Base-by-base conservation (phyloP, 257 asterid species). In the Forsythia suspensa region DNA sequence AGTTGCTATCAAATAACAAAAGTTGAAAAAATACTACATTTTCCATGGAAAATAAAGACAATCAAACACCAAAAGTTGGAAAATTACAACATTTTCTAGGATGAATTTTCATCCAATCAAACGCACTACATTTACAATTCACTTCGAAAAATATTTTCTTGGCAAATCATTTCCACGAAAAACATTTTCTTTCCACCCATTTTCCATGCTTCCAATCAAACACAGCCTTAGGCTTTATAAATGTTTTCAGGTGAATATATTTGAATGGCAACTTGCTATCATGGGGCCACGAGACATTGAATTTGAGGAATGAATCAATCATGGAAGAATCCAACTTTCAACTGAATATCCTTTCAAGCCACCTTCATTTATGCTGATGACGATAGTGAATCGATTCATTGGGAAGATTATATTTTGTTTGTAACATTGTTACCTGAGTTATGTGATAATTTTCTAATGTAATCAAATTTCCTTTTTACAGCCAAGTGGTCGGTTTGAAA, bases 401-500 rank as follows among this genome's bases (percentile, higher is more conserved):
- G 65, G 29, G 10, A 55, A 55, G 18, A 24, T 63, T 2, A 63
- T 63, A 63, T 1, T 29, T 9, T 63, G 9, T 24, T 8, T 12
- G 6, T 8, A 63, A 24, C 18, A 10, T 63, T 63, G 39, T 63
- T 63, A 10, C 37, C 70, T 12, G 24, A 21, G 63, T 71, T 65
- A 0, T 57, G n/a, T 34, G 4, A 41, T 9, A n/a, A 55, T 70
- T 72, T 76, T 29, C 72, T 74, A 76, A 83, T 81, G 48, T 40
- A 8, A 79, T 51, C 44, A 78, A 29, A 43, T 69, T 37, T 48
- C 37, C 48, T 4, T 71, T 80, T 81, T 83, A 71, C 91, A 95
- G 98, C 97, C 98, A 0, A 95, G 90, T 75, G 98, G 98, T 46
- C 96, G 98, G 41, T 95, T 95, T 83, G 98, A 95, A 80, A 93